Base-by-base conservation (phyloP, 2,329 filamentous ascomycete species). In the Colletotrichum tamarilloi region DNA sequence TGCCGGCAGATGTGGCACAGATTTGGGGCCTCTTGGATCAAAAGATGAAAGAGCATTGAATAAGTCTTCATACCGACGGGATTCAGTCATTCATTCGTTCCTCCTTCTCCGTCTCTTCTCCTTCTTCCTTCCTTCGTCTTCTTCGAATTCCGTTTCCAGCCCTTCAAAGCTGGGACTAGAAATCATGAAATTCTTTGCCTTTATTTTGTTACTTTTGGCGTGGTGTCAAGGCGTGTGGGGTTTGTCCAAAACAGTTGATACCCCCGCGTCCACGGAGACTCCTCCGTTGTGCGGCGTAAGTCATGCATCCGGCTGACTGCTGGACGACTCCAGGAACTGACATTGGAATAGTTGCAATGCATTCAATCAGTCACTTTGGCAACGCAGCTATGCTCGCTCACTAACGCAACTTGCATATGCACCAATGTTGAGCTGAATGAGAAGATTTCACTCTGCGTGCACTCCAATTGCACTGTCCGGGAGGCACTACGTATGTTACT, bases 391-490 rank as follows among this genome's bases (percentile, higher is more conserved):
- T 77, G 76, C 35, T 62, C 66, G 12, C 26, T 75, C 4, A 75
- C 74, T 3, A 74, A 78, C 46, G 63, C 62, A 5, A 65, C 70
- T 4, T 78, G 77, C n/a, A 70, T 78, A n/a, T 78, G 77, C 68
- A 74, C 72, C 63, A 76, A 78, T 46, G 75, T 70, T 6, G 72
- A 77, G 59, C 66, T 78, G 32, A 77, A 74, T 52, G 28, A 69
- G 49, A 62, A 72, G 52, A 77, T 77, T 9, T 57, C 75, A 6
- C 66, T 60, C 12, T 78, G 77, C 16, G 77, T 75, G 9, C 28
- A 64, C 19, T 26, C 19, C 6, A 74, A 68, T 16, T 78, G 77
- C 63, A 77, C 77, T 3, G 62, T 74, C 5, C 73, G 70, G 24
- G 76, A 78, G 16, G 19, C 62, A 22, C 30, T 74, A n/a, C 56